These are phyloP conservation scores for Mycena rebaudengoi DNA, from an alignment of 768 basidiomycete species.

Conservation along the genomic window DNA sequence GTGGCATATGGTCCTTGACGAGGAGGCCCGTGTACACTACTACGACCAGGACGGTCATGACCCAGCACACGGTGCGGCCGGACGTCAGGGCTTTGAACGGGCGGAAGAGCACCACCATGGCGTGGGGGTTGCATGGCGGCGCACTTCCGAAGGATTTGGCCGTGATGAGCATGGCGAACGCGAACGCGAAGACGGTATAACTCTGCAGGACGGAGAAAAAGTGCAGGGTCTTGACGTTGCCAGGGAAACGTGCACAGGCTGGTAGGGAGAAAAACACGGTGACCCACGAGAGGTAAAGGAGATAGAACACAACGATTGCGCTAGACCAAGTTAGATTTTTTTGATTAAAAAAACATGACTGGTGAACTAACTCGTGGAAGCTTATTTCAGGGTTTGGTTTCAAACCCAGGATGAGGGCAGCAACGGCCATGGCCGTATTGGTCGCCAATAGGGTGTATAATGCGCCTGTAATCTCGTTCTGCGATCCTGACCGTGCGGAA, in stretches of 20 bases:
- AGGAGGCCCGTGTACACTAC: constrained; percentile 15
- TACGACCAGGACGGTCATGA: constrained; percentile 9
- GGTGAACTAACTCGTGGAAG: constrained; percentile 17
- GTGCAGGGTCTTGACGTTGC: constrained; percentile 9
- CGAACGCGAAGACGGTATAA: constrained; percentile 22
- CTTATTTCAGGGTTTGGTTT: constrained; percentile 9
- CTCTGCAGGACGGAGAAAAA: constrained; percentile 22
- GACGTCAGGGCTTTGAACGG: constrained; percentile 24
- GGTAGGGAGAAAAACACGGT: constrained; percentile 24
- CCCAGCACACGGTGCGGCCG: constrained; percentile 21
- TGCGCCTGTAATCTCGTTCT: constrained; percentile 15
- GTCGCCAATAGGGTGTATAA: constrained; percentile 19
- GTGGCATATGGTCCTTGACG: constrained; percentile 23
- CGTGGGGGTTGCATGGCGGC: neutral
- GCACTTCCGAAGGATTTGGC: neutral
- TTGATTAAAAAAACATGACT: neutral
- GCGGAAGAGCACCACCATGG: constrained; percentile 24
- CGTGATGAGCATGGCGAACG: constrained; percentile 13
- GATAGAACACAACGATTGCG: constrained; percentile 19
- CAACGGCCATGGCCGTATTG: constrained; percentile 17
- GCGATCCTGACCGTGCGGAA: constrained; percentile 4
- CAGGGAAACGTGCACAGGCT: constrained; percentile 16
- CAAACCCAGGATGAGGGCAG: constrained; percentile 19
- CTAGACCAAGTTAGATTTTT: neutral
- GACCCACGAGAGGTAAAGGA: constrained; percentile 24